Evolutionary conservation across 345 rosid genomes (phyloP).

Genomic region (Melastoma malabathricum): DNA sequence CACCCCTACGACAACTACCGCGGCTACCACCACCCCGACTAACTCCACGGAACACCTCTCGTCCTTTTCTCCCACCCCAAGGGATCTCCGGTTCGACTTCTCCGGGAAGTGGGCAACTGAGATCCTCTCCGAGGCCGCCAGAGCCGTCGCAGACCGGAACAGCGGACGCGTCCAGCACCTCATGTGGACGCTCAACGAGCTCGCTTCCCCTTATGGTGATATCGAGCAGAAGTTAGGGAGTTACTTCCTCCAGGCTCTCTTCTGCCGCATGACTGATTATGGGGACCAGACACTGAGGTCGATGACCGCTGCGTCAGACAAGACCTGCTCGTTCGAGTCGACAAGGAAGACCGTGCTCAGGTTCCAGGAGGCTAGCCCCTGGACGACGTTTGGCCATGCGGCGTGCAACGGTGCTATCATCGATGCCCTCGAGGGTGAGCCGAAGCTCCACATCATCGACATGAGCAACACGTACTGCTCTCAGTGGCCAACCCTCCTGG

Average conservation of each 20-base stretch:
- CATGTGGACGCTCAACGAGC: constrained; percentile 90
- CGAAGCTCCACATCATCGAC: constrained; percentile 69
- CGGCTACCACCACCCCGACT: constrained; percentile 18
- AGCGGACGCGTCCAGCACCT: constrained; percentile 58
- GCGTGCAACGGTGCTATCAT: constrained; percentile 84
- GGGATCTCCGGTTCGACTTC: constrained; percentile 43
- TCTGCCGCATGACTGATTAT: constrained; percentile 70
- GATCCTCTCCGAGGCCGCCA: constrained; percentile 56
- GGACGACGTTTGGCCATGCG: constrained; percentile 97
- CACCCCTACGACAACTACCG: constrained; percentile 23
- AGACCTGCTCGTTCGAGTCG: constrained; percentile 65
- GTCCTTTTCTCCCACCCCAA: constrained; percentile 31
- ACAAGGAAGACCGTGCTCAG: constrained; percentile 64
- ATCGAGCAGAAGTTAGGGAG: constrained; percentile 68
- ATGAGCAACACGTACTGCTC: constrained; percentile 88
- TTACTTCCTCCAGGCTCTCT: constrained; percentile 82
- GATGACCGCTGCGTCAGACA: constrained; percentile 51
- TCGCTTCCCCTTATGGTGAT: constrained; percentile 82
- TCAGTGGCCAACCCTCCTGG: constrained; percentile 95
- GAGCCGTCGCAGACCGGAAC: constrained; percentile 51
- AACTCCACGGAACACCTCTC: constrained; percentile 24
- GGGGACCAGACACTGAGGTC: constrained; percentile 60
- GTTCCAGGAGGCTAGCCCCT: constrained; percentile 92
- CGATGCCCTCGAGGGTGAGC: constrained; percentile 84
- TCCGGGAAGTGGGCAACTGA: constrained; percentile 66